These are phyloP conservation scores for Cercospora sp. DNA, from an alignment of 2,329 filamentous ascomycete species.

Conservation along the genomic window DNA sequence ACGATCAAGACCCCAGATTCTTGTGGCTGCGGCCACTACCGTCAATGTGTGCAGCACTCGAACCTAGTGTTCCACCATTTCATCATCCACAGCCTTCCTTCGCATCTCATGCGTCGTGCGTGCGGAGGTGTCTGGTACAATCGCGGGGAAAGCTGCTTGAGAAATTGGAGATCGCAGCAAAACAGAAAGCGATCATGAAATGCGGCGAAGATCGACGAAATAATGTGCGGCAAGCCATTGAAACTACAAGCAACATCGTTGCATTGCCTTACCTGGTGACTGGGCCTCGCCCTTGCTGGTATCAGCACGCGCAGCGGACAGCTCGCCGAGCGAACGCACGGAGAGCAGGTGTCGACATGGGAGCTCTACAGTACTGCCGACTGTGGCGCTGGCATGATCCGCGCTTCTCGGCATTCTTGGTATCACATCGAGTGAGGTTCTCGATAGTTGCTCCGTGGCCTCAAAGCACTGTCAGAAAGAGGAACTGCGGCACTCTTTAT, in stretches of 20 bases:
- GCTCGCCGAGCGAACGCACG: not conserved
- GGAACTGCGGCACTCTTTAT: not conserved
- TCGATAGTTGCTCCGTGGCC: not conserved
- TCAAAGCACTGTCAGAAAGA: not conserved
- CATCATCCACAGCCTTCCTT: not conserved
- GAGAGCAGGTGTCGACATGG: not conserved
- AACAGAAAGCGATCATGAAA: not conserved
- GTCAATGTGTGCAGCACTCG: not conserved
- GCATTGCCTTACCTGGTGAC: conserved; percentile 2
- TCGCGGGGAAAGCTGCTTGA: not conserved
- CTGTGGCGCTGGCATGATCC: not conserved
- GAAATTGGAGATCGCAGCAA: not conserved
- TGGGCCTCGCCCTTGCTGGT: not conserved
- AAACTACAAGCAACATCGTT: conserved; percentile 1
- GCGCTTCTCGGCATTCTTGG: not conserved
- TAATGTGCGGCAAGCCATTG: not conserved
- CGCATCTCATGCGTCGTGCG: not conserved
- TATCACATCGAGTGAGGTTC: not conserved
- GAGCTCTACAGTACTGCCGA: not conserved
- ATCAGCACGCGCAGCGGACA: not conserved
- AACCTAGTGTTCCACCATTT: not conserved
- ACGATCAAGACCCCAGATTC: not conserved
- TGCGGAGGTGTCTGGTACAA: not conserved
- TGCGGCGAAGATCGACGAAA: not conserved
- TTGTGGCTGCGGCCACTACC: not conserved